phyloP scores from a whole-genome alignment of 1,284 basidiomycete species.

The Rhizoctonia solani region DNA sequence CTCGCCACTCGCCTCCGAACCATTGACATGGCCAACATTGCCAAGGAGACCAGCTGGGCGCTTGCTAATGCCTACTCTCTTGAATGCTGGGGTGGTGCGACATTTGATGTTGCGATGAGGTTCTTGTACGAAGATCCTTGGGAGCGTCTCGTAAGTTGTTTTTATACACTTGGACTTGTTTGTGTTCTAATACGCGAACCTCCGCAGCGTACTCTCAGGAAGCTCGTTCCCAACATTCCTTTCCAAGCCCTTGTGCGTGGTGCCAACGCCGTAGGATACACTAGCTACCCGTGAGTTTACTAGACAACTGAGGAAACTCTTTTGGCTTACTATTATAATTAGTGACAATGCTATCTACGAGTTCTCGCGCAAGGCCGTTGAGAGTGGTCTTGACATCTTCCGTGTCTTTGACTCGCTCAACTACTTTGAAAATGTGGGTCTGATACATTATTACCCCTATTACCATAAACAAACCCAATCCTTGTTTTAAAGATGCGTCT shows the following conservation, averaged over 20 bases:
- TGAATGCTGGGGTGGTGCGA: constrained; percentile 99
- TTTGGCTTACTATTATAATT: constrained; percentile 12
- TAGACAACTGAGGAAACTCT: background rate
- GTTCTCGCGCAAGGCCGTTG: constrained; percentile 97
- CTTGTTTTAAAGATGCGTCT: constrained; percentile 74
- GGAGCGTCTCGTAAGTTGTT: constrained; percentile 83
- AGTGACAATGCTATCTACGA: constrained; percentile 99
- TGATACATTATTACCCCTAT: background rate
- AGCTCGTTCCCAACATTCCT: constrained; percentile 98
- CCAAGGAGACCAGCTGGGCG: constrained; percentile 95
- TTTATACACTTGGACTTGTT: background rate
- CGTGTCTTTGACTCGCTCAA: constrained; percentile 99
- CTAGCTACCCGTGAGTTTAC: constrained; percentile 87
- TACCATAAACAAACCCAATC: background rate
- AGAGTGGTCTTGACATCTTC: constrained; percentile 99
- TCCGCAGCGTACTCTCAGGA: constrained; percentile 83
- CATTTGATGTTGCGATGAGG: constrained; percentile 99
- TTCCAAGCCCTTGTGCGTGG: constrained; percentile 98
- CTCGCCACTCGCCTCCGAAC: constrained; percentile 96
- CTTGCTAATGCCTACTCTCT: constrained; percentile 95
- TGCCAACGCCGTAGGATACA: constrained; percentile 99
- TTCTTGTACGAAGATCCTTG: constrained; percentile 99
- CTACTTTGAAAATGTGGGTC: constrained; percentile 83
- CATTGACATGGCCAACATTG: constrained; percentile 98
- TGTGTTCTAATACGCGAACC: constrained; percentile 6